Evolutionary conservation across 345 rosid species (phyloP).

Genomic region (Toxicodendron radicans): DNA sequence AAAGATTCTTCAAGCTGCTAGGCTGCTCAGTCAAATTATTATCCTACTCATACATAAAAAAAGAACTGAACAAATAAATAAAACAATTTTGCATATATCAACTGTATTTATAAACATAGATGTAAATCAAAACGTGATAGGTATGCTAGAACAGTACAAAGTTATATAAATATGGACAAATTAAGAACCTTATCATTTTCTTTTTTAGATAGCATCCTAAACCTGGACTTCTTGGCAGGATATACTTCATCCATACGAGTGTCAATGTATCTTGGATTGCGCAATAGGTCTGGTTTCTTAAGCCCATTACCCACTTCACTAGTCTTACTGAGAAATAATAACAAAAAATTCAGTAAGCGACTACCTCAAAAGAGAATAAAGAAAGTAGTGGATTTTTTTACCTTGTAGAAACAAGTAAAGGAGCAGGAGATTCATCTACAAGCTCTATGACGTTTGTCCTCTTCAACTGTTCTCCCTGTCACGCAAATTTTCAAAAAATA

Average conservation of each 20-base stretch:
- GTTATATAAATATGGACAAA: neutral
- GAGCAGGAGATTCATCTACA: conserved; percentile 46
- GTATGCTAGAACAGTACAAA: conserved; percentile 7
- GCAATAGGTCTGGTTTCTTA: conserved; percentile 50
- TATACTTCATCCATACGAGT: conserved; percentile 72
- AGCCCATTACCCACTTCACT: conserved; percentile 39
- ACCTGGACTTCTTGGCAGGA: conserved; percentile 76
- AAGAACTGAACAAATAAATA: conserved; percentile 14
- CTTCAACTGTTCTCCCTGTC: conserved; percentile 84
- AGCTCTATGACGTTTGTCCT: conserved; percentile 49
- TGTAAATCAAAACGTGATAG: neutral
- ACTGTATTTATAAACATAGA: neutral
- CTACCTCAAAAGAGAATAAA: neutral
- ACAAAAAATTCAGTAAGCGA: conserved; percentile 9
- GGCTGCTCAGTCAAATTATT: conserved; percentile 44
- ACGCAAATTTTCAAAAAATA: conserved; percentile 7
- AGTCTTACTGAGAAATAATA: conserved; percentile 18
- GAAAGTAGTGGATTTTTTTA: conserved; percentile 21
- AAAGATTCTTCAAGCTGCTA: conserved; percentile 42
- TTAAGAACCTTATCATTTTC: conserved; percentile 64
- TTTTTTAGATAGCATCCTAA: conserved; percentile 50
- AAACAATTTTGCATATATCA: neutral
- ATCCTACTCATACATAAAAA: conserved; percentile 43
- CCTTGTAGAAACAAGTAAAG: conserved; percentile 44
- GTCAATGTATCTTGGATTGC: conserved; percentile 64